Base-by-base conservation (phyloP, 176 grass and related monocot species). In the Poa pratensis region DNA sequence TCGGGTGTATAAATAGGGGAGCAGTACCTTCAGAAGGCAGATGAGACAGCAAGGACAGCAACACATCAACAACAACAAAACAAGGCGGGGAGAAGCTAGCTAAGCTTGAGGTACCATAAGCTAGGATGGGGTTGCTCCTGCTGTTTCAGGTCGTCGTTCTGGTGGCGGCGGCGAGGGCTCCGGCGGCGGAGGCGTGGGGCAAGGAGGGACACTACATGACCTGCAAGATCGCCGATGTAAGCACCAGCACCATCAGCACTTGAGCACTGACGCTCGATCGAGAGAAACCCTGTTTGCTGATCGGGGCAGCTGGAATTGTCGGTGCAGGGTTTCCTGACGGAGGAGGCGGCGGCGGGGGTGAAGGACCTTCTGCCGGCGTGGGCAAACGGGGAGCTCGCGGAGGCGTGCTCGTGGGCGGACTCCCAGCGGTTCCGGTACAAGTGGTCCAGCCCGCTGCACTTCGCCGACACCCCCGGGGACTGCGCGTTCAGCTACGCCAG, bases 211-310 rank as follows among this genome's bases (percentile, higher is more conserved):
- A 95, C 81, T 92, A 90, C 88, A 95, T 95, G 90, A 58, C 83
- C 24, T 95, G 93, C 85, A 95, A 92, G 80, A 86, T 95, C 76
- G 90, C 93, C 35, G 88, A 95, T 65, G 93, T 95, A 72, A 63
- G 12, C 34, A 3, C 32, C 32, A 32, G 32, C 32, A 32, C 32
- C 32, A 32, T 32, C 32, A 32, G 32, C 32, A 32, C 32, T 32
- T n/a, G n/a, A n/a, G n/a, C n/a, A n/a, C n/a, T n/a, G 32, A 32
- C 63, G 5, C 24, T 5, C 11, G 46, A 49, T 13, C 0, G 46
- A 49, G 46, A 14, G 34, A 35, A 35, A 35, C 34, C 3, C 34
- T 35, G 34, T 18, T 35, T 37, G 49, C 49, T 51, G 32, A 37
- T 58, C 10, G 30, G 4, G 28, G 0, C 14, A 26, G 28, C 1